Evolutionary conservation across 768 basidiomycete genomes (phyloP), one percentile per base, ranked within the genome.

Genomic region (Boletus edulis): DNA sequence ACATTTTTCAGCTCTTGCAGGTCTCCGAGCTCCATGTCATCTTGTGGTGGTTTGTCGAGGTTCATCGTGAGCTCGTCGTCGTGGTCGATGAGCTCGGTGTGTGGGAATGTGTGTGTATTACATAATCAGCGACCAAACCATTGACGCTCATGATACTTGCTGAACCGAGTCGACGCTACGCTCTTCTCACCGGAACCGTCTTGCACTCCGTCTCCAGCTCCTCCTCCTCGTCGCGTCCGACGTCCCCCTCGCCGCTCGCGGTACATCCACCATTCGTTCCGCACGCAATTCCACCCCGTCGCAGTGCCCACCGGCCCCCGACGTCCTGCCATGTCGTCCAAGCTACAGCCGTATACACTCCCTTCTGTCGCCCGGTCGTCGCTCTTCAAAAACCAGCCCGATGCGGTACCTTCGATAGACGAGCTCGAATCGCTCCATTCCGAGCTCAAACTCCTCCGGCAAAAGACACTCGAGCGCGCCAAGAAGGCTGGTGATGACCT

Each of bases 401-500:
- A 90, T 53, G 55, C 77, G 13, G 78, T 93, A 15, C 91, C 91
- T 9, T 77, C 85, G 20, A 81, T 82, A 17, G 85, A 88, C 49
- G 91, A 92, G 39, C 82, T 92, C 47, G 83, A 88, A 54, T 61
- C 69, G 20, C 77, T 91, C 20, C 81, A 86, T 39, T 63, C 75
- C 42, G 88, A 91, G 67, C 81, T 93, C 45, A 74, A 68, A 56
- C 57, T 73, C 46, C 71, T 86, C 49, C 81, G 77, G 62, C 74
- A 80, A 61, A 76, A 73, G 65, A 79, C 82, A 8, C 62, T 83
- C 45, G 85, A 85, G 57, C 79, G 87, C 61, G 81, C 78, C 39
- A 84, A 80, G 76, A 91, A 89, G 75, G 91, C 89, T 0, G 81
- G 80, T 32, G 83, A 87, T 64, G 90, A 92, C 76, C 73, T 89